Conservation (phyloP, 371 early-diverging fungal genomes). For the Mycotypha africana region DNA sequence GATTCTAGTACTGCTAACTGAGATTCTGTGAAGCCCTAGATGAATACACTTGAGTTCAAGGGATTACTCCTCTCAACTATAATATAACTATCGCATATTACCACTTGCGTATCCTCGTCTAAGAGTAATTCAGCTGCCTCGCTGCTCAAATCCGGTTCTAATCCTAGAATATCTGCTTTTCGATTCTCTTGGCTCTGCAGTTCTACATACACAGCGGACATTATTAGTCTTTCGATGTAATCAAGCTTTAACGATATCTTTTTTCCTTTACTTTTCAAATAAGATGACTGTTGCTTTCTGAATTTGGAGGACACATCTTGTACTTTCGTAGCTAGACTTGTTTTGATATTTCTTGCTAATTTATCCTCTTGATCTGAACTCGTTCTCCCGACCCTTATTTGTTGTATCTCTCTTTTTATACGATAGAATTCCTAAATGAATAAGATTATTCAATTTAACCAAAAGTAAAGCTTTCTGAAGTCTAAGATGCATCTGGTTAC, state of each 20-base stretch:
- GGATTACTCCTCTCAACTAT: background rate
- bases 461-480: background rate
- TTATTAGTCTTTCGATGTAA: slow-evolving; percentile 9
- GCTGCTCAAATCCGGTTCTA: slow-evolving; percentile 32
- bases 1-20: slow-evolving; percentile 73
- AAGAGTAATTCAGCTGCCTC: slow-evolving; percentile 42
- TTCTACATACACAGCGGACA: slow-evolving; percentile 18
- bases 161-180: slow-evolving; percentile 40
- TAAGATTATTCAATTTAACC: background rate
- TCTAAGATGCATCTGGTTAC: slow-evolving; percentile 50
- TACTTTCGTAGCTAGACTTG: slow-evolving; percentile 81
- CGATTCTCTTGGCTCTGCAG: slow-evolving; percentile 43
- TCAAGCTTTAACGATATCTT: no score
- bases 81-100: slow-evolving; percentile 13
- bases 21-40: slow-evolving; percentile 78
- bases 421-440: slow-evolving; percentile 72
- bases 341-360: slow-evolving; percentile 85
- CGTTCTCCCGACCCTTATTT: slow-evolving; percentile 52
- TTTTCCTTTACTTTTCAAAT: slow-evolving; percentile 83
- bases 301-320: slow-evolving; percentile 81
- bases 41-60: no score
- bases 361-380: slow-evolving; percentile 58
- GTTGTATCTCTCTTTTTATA: slow-evolving; percentile 76
- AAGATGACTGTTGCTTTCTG: slow-evolving; percentile 81
- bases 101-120: slow-evolving; percentile 45